phyloP scores from a whole-genome alignment of 305 asterid genomes.

The Ajuga reptans region DNA sequence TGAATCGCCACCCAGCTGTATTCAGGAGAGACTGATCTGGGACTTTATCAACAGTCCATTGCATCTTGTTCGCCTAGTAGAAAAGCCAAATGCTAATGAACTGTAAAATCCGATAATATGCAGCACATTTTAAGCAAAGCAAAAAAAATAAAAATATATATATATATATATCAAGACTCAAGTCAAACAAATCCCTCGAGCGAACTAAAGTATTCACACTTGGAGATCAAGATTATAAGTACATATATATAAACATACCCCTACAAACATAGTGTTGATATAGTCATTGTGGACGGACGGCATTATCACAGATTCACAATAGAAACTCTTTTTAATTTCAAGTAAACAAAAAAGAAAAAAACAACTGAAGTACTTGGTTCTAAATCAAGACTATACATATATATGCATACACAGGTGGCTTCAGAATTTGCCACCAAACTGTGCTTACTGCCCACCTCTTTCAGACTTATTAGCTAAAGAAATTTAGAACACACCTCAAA shows the following conservation, averaged over 20 bases:
- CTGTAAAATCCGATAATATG: conserved; percentile 17
- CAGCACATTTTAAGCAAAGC: conserved; percentile 19
- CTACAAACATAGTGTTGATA: too few species aligned
- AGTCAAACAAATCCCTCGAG: neutral
- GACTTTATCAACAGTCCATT: conserved; percentile 61
- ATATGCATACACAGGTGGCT: neutral
- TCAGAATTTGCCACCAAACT: neutral
- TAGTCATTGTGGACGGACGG: too few species aligned
- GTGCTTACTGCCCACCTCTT: conserved; percentile 4
- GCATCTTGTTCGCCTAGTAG: conserved; percentile 66
- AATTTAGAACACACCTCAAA: conserved; percentile 49
- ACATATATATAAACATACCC: neutral
- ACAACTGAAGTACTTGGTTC: too few species aligned
- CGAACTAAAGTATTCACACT: neutral
- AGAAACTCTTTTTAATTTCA: too few species aligned
- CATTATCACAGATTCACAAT: too few species aligned
- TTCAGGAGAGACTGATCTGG: conserved; percentile 67
- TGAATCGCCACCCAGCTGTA: conserved; percentile 81
- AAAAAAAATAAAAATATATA: neutral
- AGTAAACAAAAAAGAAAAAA: too few species aligned
- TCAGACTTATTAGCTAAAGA: neutral
- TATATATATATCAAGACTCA: too few species aligned
- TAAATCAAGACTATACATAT: neutral
- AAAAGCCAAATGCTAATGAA: conserved; percentile 19
- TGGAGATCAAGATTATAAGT: neutral